Conservation (phyloP, 73 alveolate genomes). For the Blepharisma japonicum region DNA sequence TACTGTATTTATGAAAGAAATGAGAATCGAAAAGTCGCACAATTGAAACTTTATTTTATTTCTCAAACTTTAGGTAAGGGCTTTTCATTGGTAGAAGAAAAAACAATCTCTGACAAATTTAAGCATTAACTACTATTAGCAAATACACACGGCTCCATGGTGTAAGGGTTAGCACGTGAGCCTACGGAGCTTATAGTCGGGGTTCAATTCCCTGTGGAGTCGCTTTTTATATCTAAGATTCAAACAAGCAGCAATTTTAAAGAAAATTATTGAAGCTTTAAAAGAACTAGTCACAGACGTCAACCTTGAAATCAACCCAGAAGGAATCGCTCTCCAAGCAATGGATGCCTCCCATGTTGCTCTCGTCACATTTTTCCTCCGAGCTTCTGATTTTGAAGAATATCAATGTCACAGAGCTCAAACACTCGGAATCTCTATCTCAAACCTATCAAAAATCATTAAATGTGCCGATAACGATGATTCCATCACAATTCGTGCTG, state of each 20-base stretch:
- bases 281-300: slow-evolving; percentile 95
- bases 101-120: too few species aligned
- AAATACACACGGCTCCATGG: slow-evolving; percentile 12
- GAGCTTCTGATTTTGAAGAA: slow-evolving; percentile 93
- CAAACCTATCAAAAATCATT: slow-evolving; percentile 90
- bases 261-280: slow-evolving; percentile 93
- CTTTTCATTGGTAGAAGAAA: too few species aligned
- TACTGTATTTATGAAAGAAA: too few species aligned
- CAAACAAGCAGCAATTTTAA: slow-evolving; percentile 82
- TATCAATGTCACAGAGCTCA: slow-evolving; percentile 88
- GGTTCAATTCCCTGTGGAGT: slow-evolving; percentile 19
- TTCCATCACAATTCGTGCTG: slow-evolving; percentile 89
- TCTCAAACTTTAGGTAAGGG: too few species aligned
- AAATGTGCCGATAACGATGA: slow-evolving; percentile 97
- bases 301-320: slow-evolving; percentile 91
- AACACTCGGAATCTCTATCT: slow-evolving; percentile 88
- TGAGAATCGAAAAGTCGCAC: too few species aligned
- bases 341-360: slow-evolving; percentile 99
- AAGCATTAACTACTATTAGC: too few species aligned
- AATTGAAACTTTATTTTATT: too few species aligned
- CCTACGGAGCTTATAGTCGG: slow-evolving; percentile 26
- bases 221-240: slow-evolving; percentile 50
- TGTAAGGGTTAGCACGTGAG: slow-evolving; percentile 24
- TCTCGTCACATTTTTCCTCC: slow-evolving; percentile 86
- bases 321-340: slow-evolving; percentile 98